A percentile compares a stretch with the other conserved stretches of the same genome.
phyloP scores from a whole-genome alignment of 257 asterid species.

The Lithospermum erythrorhizon region DNA sequence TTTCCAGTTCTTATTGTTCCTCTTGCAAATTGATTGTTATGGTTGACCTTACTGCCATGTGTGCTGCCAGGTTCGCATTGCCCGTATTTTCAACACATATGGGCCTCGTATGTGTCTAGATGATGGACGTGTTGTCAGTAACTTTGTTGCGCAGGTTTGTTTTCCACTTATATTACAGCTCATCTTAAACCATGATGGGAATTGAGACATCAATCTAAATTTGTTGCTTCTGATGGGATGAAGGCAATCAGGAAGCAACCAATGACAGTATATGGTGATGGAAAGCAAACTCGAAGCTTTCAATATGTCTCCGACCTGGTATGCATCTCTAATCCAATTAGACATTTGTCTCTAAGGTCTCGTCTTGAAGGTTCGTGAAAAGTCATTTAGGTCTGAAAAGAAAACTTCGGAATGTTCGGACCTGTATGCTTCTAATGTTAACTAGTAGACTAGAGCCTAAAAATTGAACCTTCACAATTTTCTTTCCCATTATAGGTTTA shows the following conservation, averaged over 20 bases:
- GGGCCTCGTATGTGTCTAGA: constrained; percentile 98
- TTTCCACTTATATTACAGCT: not conserved
- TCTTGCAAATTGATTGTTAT: not conserved
- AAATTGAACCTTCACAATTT: too few species aligned
- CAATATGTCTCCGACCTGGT: constrained; percentile 94
- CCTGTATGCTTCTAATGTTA: too few species aligned
- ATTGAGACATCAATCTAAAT: too few species aligned
- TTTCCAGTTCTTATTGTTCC: too few species aligned
- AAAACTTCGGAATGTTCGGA: too few species aligned
- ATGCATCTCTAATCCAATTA: constrained; percentile 4
- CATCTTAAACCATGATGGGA: constrained; percentile 1
- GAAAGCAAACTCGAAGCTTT: constrained; percentile 90
- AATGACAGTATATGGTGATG: constrained; percentile 89
- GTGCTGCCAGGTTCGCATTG: constrained; percentile 70
- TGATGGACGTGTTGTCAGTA: constrained; percentile 99
- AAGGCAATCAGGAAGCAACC: constrained; percentile 91
- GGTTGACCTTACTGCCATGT: constrained; percentile 1
- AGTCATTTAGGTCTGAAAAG: not conserved
- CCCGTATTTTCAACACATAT: constrained; percentile 90
- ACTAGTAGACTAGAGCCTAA: too few species aligned
- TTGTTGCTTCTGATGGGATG: not conserved
- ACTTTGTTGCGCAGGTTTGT: constrained; percentile 91
- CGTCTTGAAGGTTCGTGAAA: not conserved
- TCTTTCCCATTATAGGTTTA: too few species aligned
- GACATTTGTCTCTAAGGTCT: not conserved